Conservation (phyloP, 495 filamentous ascomycete genomes). For the Podospora pseudopauciseta region DNA sequence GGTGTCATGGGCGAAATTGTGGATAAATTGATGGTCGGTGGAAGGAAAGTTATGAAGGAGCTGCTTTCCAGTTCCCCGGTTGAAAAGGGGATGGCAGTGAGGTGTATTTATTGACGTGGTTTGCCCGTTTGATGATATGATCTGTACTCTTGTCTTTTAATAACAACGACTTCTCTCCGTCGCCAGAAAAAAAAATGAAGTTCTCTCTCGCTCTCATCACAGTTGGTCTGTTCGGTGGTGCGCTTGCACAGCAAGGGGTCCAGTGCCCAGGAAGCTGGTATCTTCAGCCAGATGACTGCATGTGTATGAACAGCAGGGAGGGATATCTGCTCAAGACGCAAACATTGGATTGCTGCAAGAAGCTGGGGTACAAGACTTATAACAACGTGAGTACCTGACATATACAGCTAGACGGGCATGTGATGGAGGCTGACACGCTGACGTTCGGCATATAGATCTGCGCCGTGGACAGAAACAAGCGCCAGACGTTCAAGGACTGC, state of each 20-base stretch:
- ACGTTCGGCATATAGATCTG: slow-evolving; percentile 23
- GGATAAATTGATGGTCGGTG: not conserved
- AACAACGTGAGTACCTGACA: slow-evolving; percentile 17
- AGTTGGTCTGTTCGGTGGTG: slow-evolving; percentile 16
- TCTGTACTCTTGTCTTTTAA: not conserved
- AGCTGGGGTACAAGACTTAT: slow-evolving; percentile 25
- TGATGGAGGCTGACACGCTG: not conserved
- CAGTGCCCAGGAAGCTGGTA: slow-evolving; percentile 29
- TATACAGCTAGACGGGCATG: not conserved
- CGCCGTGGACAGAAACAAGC: slow-evolving; percentile 24
- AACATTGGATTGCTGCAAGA: slow-evolving; percentile 23
- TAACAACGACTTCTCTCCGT: not conserved
- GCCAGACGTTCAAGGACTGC: slow-evolving; percentile 33
- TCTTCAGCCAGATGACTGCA: slow-evolving; percentile 33
- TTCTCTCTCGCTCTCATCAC: slow-evolving; percentile 11
- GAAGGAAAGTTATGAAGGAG: not conserved
- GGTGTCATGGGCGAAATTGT: slow-evolving; percentile 9
- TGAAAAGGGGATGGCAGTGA: not conserved
- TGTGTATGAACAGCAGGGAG: slow-evolving; percentile 33
- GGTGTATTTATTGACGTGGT: slow-evolving; percentile 6
- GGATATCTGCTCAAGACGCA: slow-evolving; percentile 25
- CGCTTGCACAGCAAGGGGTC: slow-evolving; percentile 13
- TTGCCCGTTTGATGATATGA: not conserved
- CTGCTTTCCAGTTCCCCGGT: not conserved
- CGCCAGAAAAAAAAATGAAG: slow-evolving; percentile 16